Evolutionary conservation across 2,329 filamentous ascomycete species (phyloP), one percentile per base, ranked within the genome.

Genomic region (Monilinia vaccinii-corymbosi): DNA sequence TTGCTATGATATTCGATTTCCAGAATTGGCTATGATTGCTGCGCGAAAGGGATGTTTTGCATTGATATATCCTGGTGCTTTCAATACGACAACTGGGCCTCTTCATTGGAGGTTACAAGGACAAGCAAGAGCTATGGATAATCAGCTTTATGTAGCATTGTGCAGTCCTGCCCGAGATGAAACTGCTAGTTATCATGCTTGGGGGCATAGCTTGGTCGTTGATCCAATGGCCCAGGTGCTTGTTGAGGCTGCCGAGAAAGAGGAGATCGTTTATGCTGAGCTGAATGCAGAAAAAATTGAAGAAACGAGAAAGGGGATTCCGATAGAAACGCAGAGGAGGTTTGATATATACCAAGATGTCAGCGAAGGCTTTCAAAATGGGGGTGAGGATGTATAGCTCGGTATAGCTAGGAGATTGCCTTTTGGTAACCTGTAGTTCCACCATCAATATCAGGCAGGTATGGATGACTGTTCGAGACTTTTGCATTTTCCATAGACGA

Each of bases 291-390:
- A 81, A 13, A 81, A 79, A 69, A 89, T 97, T 67, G 82, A 85
- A 59, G 85, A 89, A 75, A 84, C 86, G 49, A 83, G 93, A 72
- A 90, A 82, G 73, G 87, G 87, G 7, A 96, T 99, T 66, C 94
- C 94, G 2, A 78, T 97, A 57, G 84, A 86, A 69, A 81, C 80
- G 21, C 94, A 99, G 79, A 81, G 94, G 69, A 80, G 94, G 66
- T 99, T 96, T 72, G 94, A 99, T 74, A 88, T 99, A 23, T 99
- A 99, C 73, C 88, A 91, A 0, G 92, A 99, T 78, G 84, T 99
- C 36, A 91, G 85, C 69, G 75, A 82, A 68, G 86, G 42, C 40
- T 59, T 56, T 46, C 44, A 55, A 16, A 48, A 49, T 16, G 52
- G 47, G 16, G 28, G 48, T 23, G 48, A 59, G 28, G 23, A 55